phyloP scores from a whole-genome alignment of 805 yeast species.

The Zygoascus flipseniorum region DNA sequence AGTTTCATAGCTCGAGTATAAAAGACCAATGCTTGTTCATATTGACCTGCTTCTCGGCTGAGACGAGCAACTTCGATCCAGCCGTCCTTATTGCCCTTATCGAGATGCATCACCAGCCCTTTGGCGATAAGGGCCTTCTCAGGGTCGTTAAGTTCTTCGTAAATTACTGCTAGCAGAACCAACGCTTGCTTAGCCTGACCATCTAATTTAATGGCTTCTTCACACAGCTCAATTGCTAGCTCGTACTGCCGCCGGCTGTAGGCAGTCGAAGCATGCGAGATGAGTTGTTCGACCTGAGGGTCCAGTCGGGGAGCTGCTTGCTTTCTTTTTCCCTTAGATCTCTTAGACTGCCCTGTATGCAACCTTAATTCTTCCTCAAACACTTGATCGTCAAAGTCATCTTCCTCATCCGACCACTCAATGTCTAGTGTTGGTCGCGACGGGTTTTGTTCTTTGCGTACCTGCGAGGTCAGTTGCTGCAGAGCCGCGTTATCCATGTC shows the following conservation, averaged over 20 bases:
- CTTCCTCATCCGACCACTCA: slow-evolving; percentile 23
- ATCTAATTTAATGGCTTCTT: slow-evolving; percentile 25
- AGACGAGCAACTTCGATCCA: slow-evolving; percentile 86
- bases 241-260: slow-evolving; percentile 49
- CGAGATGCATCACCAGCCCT: slow-evolving; percentile 55
- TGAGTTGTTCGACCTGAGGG: slow-evolving; percentile 60
- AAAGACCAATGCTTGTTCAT: slow-evolving; percentile 50
- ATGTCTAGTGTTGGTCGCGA: background rate
- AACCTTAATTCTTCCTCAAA: background rate
- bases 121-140: slow-evolving; percentile 29
- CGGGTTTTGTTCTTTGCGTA: background rate
- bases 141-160: slow-evolving; percentile 38
- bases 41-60: slow-evolving; percentile 54
- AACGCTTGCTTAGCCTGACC: slow-evolving; percentile 24
- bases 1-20: slow-evolving; percentile 74
- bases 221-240: slow-evolving; percentile 23
- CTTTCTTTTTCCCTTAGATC: slow-evolving; percentile 3
- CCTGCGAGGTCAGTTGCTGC: background rate
- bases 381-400: slow-evolving; percentile 22
- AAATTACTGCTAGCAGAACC: slow-evolving; percentile 32
- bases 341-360: background rate
- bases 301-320: slow-evolving; percentile 29
- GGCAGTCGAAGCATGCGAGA: slow-evolving; percentile 73
- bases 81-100: slow-evolving; percentile 71
- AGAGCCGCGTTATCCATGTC: background rate